Conservation (phyloP, 208 protist species). For the Chromosphaera perkinsii region DNA sequence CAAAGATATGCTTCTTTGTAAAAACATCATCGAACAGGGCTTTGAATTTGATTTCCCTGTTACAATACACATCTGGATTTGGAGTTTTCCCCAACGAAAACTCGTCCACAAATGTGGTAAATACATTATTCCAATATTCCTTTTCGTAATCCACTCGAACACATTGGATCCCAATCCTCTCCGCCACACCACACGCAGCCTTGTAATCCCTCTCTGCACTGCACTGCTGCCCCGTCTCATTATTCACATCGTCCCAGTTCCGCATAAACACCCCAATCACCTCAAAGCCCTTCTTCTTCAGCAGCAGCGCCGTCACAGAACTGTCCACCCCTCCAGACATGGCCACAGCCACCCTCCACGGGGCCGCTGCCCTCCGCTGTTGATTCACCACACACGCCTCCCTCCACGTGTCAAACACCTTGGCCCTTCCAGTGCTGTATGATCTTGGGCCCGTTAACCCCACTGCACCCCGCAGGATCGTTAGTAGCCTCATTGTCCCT, state of each 20-base stretch:
- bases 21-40: slow-evolving; percentile 42
- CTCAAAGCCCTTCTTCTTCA: slow-evolving; percentile 28
- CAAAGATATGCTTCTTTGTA: background rate
- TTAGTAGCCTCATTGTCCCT: too few relatives aligned
- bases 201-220: slow-evolving; percentile 34
- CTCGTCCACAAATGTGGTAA: slow-evolving; percentile 46
- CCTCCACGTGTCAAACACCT: too few relatives aligned
- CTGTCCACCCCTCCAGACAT: slow-evolving; percentile 50
- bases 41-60: slow-evolving; percentile 65
- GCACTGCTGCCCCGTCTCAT: slow-evolving; percentile 36
- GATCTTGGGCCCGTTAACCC: too few relatives aligned
- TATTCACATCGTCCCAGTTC: slow-evolving; percentile 40
- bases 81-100: slow-evolving; percentile 55
- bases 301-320: slow-evolving; percentile 31
- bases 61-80: slow-evolving; percentile 67
- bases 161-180: slow-evolving; percentile 14
- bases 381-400: too few relatives aligned
- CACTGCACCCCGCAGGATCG: too few relatives aligned
- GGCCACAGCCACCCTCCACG: slow-evolving; percentile 26
- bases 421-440: too few relatives aligned
- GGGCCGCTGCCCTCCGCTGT: too few relatives aligned
- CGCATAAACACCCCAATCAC: slow-evolving; percentile 38
- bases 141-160: slow-evolving; percentile 50
- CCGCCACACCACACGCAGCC: slow-evolving; percentile 29
- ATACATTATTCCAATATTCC: slow-evolving; percentile 70